Base-by-base conservation (phyloP, 495 filamentous ascomycete genomes). In the Trichoderma parareesei region DNA sequence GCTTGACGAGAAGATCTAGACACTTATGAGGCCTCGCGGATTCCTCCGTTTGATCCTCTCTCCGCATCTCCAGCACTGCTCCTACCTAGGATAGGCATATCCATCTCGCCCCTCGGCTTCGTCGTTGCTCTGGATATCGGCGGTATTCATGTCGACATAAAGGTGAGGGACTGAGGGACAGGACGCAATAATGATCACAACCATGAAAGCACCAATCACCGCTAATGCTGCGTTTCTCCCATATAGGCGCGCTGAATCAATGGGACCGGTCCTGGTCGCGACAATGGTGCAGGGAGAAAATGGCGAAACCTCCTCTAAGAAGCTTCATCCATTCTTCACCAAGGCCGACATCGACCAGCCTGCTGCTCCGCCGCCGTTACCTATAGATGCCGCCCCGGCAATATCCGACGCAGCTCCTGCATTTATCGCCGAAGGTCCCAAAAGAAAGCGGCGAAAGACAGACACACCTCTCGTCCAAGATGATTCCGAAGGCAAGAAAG, bases 271-370 rank as follows among this genome's bases (percentile, higher is more conserved):
- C 18, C 48, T 60, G 14, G 65, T 64, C 35, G 37, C 57, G 14
- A 61, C 42, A 9, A 72, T 71, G 71, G 67, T 62, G 16, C 65
- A 65, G 18, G 61, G 64, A 46, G 62, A 46, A n/a, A 44, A 55
- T 42, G 53, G 59, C 13, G 66, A 46, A 11, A 40, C 68, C 37
- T 67, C 60, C 18, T 40, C 68, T 42, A 71, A 71, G 46, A 74
- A 72, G 41, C 63, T 78, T 3, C 77, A 80, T 66, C 76, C 77
- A n/a, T 80, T 80, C 65, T 80, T 80, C 66, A 64, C 68, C 5
- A 65, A 66, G 14, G 68, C 69, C 55, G 71, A 62, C 38, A 67
- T 67, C 65, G 53, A 62, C 57, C 55, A 46, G 66, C 18, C n/a
- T 67, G 33, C 65, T 18, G 70, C 72, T 53, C 64, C 70, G 73